Percentiles rank a stretch among this genome's conserved stretches.
These are phyloP conservation scores for Nannochloropsis gaditana DNA, from an alignment of 108 stramenopile species.

Conservation along the genomic window DNA sequence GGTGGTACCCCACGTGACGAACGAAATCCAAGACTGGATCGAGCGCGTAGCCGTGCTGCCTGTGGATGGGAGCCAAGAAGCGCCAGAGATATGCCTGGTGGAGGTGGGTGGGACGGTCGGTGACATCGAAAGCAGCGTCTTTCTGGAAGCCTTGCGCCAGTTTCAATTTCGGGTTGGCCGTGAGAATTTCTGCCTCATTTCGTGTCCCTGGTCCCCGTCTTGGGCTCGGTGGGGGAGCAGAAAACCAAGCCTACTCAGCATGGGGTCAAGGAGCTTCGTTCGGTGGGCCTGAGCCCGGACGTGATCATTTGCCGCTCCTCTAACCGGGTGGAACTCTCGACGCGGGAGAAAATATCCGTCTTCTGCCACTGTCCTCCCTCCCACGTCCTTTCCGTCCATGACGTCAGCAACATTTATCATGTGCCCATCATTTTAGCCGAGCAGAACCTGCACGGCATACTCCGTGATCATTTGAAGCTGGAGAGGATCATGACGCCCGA, in stretches of 20 bases:
- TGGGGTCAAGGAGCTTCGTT: constrained; percentile 88
- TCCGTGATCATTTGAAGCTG: constrained; percentile 64
- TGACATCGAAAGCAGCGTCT: constrained; percentile 81
- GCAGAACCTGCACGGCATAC: constrained; percentile 64
- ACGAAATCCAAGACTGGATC: constrained; percentile 83
- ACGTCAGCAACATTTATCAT: constrained; percentile 97
- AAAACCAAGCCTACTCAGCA: constrained; percentile 99
- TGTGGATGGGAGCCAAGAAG: constrained; percentile 58
- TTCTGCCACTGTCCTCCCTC: constrained; percentile 47
- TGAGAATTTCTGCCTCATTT: constrained; percentile 86
- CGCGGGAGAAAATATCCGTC: constrained; percentile 71
- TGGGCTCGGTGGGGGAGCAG: constrained; percentile 87
- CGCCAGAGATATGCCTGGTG: constrained; percentile 92
- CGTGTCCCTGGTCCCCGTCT: constrained; percentile 89
- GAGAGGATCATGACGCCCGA: constrained; percentile 42
- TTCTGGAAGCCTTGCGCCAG: constrained; percentile 94
- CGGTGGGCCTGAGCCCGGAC: constrained; percentile 81
- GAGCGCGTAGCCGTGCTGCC: constrained; percentile 70
- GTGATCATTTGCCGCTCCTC: constrained; percentile 78
- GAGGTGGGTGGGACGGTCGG: constrained; percentile 99
- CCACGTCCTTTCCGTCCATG: constrained; percentile 86
- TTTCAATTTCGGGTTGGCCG: constrained; percentile 94
- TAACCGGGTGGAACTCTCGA: constrained; percentile 54
- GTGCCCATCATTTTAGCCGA: constrained; percentile 85
- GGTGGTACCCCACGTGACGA: constrained; percentile 81